Evolutionary conservation across 1,284 basidiomycete species (phyloP).

Genomic region (Pseudozyma sp.): DNA sequence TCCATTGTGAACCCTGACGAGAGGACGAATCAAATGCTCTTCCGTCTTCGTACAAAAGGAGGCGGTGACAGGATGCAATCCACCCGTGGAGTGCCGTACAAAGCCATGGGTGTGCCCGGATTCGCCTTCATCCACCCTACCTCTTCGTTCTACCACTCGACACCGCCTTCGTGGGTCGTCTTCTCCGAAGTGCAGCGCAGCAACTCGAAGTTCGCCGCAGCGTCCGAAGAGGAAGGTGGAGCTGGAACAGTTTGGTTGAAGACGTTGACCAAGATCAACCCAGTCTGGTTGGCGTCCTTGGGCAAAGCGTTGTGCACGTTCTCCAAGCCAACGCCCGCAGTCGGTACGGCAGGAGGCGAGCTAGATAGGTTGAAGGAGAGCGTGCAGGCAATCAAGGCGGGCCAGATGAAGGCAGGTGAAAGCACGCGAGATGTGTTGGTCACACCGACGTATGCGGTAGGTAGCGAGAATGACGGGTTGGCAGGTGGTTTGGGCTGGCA

Average conservation of each 20-base stretch:
- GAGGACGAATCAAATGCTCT: conserved; percentile 38
- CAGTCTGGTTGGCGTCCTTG: conserved; percentile 85
- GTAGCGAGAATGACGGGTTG: conserved; percentile 54
- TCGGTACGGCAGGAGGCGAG: conserved; percentile 16
- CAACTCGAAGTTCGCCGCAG: conserved; percentile 66
- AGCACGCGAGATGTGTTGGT: conserved; percentile 50
- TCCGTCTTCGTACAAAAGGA: conserved; percentile 58
- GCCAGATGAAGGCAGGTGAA: conserved; percentile 17
- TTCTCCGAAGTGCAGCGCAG: conserved; percentile 76
- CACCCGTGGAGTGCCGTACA: conserved; percentile 84
- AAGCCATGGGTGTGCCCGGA: conserved; percentile 78
- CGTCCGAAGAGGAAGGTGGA: conserved; percentile 13
- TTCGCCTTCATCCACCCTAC: conserved; percentile 94
- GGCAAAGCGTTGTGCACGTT: conserved; percentile 86
- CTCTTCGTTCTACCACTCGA: conserved; percentile 78
- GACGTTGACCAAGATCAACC: conserved; percentile 75
- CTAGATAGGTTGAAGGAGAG: conserved; percentile 21
- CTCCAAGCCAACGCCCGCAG: conserved; percentile 76
- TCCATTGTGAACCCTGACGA: conserved; percentile 29
- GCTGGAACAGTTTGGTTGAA: conserved; percentile 57
- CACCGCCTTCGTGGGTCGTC: conserved; percentile 87
- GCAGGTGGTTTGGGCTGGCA: conserved; percentile 62
- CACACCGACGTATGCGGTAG: conserved; percentile 63
- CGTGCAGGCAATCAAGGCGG: conserved; percentile 33
- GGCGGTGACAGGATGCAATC: conserved; percentile 78